Conservation (phyloP, 805 yeast genomes). For the Kuraishia molischiana region DNA sequence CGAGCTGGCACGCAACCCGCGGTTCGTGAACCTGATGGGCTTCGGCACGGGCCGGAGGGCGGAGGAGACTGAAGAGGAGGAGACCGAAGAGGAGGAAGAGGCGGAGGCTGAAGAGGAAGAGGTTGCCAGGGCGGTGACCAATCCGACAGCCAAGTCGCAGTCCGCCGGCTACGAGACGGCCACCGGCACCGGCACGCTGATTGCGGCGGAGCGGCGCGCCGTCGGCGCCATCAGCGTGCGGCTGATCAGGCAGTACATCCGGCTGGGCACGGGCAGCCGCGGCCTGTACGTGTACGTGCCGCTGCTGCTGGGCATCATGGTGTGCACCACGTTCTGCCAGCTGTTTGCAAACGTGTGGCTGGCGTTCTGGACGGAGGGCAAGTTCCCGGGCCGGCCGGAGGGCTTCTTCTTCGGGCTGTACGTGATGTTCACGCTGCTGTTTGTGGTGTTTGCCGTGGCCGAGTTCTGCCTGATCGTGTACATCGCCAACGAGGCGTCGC, state of each 20-base stretch:
- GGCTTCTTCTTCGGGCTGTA: conserved; percentile 48
- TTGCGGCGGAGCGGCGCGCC: conserved; percentile 20
- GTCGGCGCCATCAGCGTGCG: conserved; percentile 27
- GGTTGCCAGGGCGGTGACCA: conserved; percentile 9
- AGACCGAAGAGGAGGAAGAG: conserved; percentile 24
- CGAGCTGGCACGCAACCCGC: conserved; percentile 38
- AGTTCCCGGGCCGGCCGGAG: conserved; percentile 28
- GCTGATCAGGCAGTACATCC: conserved; percentile 41
- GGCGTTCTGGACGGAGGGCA: conserved; percentile 56
- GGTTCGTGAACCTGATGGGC: conserved; percentile 42
- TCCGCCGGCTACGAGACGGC: background rate
- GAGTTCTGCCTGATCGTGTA: conserved; percentile 39
- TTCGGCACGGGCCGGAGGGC: conserved; percentile 21
- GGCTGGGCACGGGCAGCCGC: conserved; percentile 44
- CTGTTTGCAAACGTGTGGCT: conserved; percentile 57
- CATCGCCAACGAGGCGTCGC: conserved; percentile 44
- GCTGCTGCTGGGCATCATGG: conserved; percentile 14
- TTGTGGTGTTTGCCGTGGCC: conserved; percentile 28
- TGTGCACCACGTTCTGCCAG: conserved; percentile 31
- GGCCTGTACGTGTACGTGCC: conserved; percentile 23
- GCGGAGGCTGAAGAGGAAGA: conserved; percentile 3
- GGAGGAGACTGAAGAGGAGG: conserved; percentile 17
- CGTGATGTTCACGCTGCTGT: conserved; percentile 38
- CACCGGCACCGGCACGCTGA: conserved; percentile 15
- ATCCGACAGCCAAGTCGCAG: conserved; percentile 8